A percentile compares a stretch with the other conserved stretches of the same genome.
Evolutionary conservation across 306 rosid species (phyloP).

Genomic region (Quercus dentata): DNA sequence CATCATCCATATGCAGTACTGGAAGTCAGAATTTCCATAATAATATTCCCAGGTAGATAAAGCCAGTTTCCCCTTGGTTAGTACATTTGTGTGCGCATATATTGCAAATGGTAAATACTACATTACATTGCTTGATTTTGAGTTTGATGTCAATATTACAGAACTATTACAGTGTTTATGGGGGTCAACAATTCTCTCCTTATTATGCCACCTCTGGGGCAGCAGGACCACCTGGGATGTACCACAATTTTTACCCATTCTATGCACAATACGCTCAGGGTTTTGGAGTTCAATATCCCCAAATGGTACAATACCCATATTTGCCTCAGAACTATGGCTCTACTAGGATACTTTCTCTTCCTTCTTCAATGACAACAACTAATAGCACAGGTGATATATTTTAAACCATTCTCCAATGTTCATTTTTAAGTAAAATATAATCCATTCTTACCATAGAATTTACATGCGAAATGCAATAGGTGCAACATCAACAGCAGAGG

Average conservation of each 20-base stretch:
- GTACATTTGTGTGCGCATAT: conserved; percentile 1
- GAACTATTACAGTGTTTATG: conserved; percentile 77
- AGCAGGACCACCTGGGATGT: conserved; percentile 56
- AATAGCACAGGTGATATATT: conserved; percentile 46
- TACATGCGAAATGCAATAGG: conserved; percentile 35
- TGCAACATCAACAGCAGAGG: conserved; percentile 26
- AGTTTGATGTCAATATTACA: conserved; percentile 23
- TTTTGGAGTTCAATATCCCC: conserved; percentile 71
- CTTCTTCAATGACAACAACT: conserved; percentile 51
- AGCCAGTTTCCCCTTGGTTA: conserved; percentile 32
- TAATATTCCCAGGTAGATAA: too few species aligned
- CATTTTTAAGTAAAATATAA: not conserved
- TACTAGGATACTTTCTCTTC: conserved; percentile 55
- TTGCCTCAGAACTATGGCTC: conserved; percentile 65
- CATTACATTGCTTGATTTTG: conserved; percentile 5
- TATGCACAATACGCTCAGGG: conserved; percentile 67
- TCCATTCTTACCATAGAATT: not conserved
- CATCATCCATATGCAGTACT: too few species aligned
- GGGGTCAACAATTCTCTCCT: conserved; percentile 77
- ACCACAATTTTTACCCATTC: conserved; percentile 63
- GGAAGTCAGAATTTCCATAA: too few species aligned
- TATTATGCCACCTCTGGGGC: conserved; percentile 52
- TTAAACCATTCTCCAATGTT: not conserved
- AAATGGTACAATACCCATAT: conserved; percentile 59
- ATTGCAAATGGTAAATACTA: not conserved